Evolutionary conservation across 2,329 filamentous ascomycete genomes (phyloP).

Genomic region (Exophiala xenobiotica): DNA sequence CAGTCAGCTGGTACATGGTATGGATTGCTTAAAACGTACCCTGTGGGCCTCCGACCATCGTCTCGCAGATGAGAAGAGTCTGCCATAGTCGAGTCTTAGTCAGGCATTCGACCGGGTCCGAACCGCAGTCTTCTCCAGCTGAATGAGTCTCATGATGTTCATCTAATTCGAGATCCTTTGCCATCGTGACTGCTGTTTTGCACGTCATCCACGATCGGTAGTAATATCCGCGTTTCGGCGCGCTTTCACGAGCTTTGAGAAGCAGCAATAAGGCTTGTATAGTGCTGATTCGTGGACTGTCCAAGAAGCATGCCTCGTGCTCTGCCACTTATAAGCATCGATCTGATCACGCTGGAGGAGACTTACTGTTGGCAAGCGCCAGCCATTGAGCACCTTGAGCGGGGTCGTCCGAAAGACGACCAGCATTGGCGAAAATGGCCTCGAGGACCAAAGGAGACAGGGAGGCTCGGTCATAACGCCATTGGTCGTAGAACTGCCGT

Average conservation of each 20-base stretch:
- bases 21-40: constrained; percentile 52
- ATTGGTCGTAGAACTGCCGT: constrained; percentile 80
- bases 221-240: constrained; percentile 90
- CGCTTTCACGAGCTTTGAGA: constrained; percentile 86
- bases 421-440: constrained; percentile 86
- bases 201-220: constrained; percentile 97
- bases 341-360: constrained; percentile 1
- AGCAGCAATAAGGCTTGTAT: constrained; percentile 86
- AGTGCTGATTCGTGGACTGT: constrained; percentile 84
- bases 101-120: constrained; percentile 70
- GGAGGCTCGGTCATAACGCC: constrained; percentile 75
- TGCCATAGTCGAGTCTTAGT: constrained; percentile 90
- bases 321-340: constrained; percentile 51
- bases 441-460: constrained; percentile 89
- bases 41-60: constrained; percentile 92
- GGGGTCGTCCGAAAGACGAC: constrained; percentile 77
- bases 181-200: constrained; percentile 89
- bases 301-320: constrained; percentile 91
- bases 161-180: constrained; percentile 83
- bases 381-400: constrained; percentile 89
- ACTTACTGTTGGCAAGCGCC: constrained; percentile 77
- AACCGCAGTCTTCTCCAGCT: constrained; percentile 68
- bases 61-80: constrained; percentile 77
- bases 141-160: constrained; percentile 81
- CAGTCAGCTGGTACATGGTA: constrained; percentile 18